A percentile compares a stretch with the other conserved stretches of the same genome.
Conservation (phyloP, 2,329 filamentous ascomycete species). For the Metarhizium sp. region DNA sequence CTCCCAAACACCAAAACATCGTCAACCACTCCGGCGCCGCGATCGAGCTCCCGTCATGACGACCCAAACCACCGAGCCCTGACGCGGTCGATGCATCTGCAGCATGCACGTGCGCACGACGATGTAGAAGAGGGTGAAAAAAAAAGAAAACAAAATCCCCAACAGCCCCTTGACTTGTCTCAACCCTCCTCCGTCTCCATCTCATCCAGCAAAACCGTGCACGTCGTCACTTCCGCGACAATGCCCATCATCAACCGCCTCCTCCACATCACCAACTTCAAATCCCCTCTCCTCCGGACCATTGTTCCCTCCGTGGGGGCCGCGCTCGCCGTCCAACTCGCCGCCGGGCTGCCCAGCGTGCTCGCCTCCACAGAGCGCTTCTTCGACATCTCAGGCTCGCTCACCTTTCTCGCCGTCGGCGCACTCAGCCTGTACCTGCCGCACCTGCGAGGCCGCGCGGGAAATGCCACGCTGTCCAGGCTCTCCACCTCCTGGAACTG, state of each 20-base stretch:
- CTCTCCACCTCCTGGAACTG: constrained; percentile 39
- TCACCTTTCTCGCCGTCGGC: constrained; percentile 57
- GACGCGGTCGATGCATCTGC: too few species aligned
- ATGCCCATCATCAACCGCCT: constrained; percentile 31
- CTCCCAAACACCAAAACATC: not conserved
- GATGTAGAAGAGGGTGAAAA: too few species aligned
- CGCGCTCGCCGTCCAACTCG: constrained; percentile 54
- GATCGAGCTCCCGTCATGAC: not conserved
- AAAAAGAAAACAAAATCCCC: too few species aligned
- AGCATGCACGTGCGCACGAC: too few species aligned
- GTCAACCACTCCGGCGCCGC: not conserved
- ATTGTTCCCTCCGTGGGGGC: constrained; percentile 52
- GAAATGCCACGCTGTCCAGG: constrained; percentile 26
- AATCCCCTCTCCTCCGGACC: constrained; percentile 51
- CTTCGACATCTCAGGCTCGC: constrained; percentile 58
- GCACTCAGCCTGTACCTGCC: constrained; percentile 53
- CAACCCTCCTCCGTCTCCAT: not conserved
- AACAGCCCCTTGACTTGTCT: too few species aligned
- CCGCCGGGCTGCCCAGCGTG: constrained; percentile 54
- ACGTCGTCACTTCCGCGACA: not conserved
- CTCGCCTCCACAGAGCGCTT: constrained; percentile 52
- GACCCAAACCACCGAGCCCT: too few species aligned
- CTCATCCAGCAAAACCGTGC: not conserved
- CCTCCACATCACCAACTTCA: constrained; percentile 52
- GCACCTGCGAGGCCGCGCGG: constrained; percentile 43